Percentiles rank a stretch among this genome's conserved stretches.
Conservation (phyloP, 2,329 filamentous ascomycete species). For the Chaetomium sp. region DNA sequence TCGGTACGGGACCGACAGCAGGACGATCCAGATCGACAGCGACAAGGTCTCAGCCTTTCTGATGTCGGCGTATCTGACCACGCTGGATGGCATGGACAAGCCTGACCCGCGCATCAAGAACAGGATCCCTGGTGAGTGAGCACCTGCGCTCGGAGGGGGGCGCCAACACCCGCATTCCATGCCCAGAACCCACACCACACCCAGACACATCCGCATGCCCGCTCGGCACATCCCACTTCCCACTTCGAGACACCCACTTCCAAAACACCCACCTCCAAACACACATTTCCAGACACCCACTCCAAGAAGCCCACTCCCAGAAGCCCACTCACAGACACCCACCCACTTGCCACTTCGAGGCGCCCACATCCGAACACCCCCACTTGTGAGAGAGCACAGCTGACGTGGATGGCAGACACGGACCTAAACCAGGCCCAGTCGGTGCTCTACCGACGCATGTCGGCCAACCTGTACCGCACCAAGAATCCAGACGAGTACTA, state of each 20-base stretch:
- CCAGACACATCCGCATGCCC: too few species aligned
- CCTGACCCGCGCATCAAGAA: conserved; percentile 40
- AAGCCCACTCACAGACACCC: too few species aligned
- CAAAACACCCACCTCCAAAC: too few species aligned
- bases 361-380: neutral
- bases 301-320: too few species aligned
- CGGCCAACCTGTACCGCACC: conserved; percentile 65
- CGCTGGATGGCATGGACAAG: conserved; percentile 46
- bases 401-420: conserved; percentile 47
- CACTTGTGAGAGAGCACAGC: conserved; percentile 26
- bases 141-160: neutral
- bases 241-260: neutral
- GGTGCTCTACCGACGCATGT: conserved; percentile 62
- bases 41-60: conserved; percentile 48
- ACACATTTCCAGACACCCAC: too few species aligned
- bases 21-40: conserved; percentile 45
- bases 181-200: too few species aligned
- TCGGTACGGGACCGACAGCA: conserved; percentile 36
- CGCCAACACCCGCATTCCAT: too few species aligned
- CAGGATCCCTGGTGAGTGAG: conserved; percentile 27
- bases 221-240: neutral
- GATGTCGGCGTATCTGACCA: conserved; percentile 52
- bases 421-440: conserved; percentile 66
- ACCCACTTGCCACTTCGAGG: too few species aligned
- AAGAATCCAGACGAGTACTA: conserved; percentile 61